Evolutionary conservation across 1,284 basidiomycete genomes (phyloP).

Genomic region (Marasmius sp.): DNA sequence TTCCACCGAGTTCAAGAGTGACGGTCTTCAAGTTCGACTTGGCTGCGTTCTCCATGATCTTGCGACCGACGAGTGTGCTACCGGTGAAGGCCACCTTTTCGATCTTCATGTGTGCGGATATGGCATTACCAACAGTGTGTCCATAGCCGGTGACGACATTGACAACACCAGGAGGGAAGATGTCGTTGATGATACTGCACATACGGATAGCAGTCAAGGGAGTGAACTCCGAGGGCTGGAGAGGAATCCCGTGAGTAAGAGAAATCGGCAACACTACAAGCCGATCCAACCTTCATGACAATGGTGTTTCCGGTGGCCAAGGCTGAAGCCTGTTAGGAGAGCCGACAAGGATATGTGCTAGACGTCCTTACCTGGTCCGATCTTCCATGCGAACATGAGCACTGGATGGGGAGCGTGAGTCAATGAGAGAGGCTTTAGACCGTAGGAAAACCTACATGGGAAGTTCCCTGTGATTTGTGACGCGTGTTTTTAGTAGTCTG

Average conservation of each 20-base stretch:
- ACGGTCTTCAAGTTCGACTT: constrained; percentile 87
- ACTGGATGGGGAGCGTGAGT: neutral
- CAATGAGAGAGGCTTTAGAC: neutral
- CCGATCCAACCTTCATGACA: constrained; percentile 57
- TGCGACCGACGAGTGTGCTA: constrained; percentile 59
- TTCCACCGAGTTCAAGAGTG: constrained; percentile 64
- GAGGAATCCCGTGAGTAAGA: constrained; percentile 17
- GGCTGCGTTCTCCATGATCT: constrained; percentile 82
- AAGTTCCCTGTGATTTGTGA: constrained; percentile 5
- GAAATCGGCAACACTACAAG: constrained; percentile 40
- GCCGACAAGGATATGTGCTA: neutral
- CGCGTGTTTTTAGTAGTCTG: neutral
- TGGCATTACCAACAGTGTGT: constrained; percentile 62
- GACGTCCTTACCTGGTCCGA: constrained; percentile 49
- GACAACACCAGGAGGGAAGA: constrained; percentile 67
- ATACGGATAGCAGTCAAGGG: constrained; percentile 72
- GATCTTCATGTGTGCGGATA: constrained; percentile 46
- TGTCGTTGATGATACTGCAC: constrained; percentile 48
- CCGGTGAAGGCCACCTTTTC: constrained; percentile 51
- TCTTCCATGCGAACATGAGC: constrained; percentile 72
- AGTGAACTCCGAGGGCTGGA: constrained; percentile 80
- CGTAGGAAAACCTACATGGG: constrained; percentile 20
- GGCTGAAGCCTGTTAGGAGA: constrained; percentile 39
- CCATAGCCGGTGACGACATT: constrained; percentile 79
- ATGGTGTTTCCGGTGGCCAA: constrained; percentile 82